Conservation (phyloP, 2,329 filamentous ascomycete species). For the Rutstroemia sp. region DNA sequence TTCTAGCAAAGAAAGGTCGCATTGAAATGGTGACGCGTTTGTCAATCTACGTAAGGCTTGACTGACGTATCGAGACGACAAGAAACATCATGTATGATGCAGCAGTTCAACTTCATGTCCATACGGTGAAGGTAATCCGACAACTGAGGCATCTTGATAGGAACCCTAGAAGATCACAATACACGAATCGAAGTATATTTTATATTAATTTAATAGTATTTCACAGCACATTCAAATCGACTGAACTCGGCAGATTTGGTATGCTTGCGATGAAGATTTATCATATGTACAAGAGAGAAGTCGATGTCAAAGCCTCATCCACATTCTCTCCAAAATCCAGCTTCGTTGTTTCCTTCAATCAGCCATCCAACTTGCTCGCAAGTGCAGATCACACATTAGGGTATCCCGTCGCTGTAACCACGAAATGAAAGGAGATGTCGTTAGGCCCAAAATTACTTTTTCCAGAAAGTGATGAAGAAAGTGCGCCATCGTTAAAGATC, state of each 20-base stretch:
- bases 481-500: slow-evolving; percentile 17
- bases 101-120: no score
- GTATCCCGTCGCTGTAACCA: slow-evolving; percentile 17
- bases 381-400: slow-evolving; percentile 17
- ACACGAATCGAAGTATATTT: neutral
- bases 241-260: neutral
- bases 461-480: neutral
- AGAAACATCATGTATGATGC: no score
- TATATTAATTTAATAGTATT: slow-evolving; percentile 2
- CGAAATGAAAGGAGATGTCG: slow-evolving; percentile 20
- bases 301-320: slow-evolving; percentile 9
- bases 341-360: slow-evolving; percentile 1
- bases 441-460: slow-evolving; percentile 20
- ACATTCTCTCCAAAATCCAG: slow-evolving; percentile 9
- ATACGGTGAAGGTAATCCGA: no score
- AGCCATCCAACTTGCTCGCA: slow-evolving; percentile 15
- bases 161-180: no score
- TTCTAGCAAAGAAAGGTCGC: no score
- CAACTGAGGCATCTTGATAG: no score
- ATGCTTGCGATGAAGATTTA: slow-evolving; percentile 1
- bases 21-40: no score
- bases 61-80: no score
- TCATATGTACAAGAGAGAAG: slow-evolving; percentile 11
- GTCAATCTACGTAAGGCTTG: no score
- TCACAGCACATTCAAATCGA: neutral